Percentiles rank a stretch among this genome's conserved stretches.
These are phyloP conservation scores for Backusella luteola DNA, from an alignment of 192 early-diverging fungal species.

Conservation along the genomic window DNA sequence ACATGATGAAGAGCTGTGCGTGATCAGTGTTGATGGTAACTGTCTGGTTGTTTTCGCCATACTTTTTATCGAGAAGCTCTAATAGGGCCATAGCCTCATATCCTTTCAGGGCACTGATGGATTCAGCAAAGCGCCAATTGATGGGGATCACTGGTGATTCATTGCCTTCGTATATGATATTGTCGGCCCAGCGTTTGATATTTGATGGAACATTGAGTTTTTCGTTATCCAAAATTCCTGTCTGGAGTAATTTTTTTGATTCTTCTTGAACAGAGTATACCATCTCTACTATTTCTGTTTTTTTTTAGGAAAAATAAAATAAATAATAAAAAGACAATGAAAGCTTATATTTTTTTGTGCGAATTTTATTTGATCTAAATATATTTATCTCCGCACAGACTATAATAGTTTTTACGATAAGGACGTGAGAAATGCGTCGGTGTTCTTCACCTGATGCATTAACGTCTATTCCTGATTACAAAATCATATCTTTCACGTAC, in stretches of 20 bases:
- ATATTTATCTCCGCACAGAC: no score
- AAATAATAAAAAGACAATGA: no score
- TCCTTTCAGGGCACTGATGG: slow-evolving; percentile 7
- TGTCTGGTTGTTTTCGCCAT: neutral
- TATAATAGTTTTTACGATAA: no score
- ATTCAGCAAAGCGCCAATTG: slow-evolving; percentile 14
- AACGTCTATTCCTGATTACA: no score
- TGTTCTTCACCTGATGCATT: no score
- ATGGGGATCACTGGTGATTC: slow-evolving; percentile 3
- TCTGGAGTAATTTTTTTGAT: neutral
- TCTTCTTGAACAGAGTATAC: no score
- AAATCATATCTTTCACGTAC: no score
- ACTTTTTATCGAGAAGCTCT: slow-evolving; percentile 1
- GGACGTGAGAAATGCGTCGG: no score
- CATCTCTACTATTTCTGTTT: no score
- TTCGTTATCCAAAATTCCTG: neutral
- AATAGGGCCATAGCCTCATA: neutral
- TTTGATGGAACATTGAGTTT: neutral
- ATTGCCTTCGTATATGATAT: neutral
- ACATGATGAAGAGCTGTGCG: neutral
- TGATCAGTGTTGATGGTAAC: neutral
- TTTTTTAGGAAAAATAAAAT: no score
- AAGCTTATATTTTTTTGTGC: no score
- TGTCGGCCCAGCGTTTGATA: slow-evolving; percentile 7
- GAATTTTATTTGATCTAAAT: no score